Evolutionary conservation across 1,139 yeast species (phyloP).

Genomic region (Hemisphaericaspora lyxosophila): DNA sequence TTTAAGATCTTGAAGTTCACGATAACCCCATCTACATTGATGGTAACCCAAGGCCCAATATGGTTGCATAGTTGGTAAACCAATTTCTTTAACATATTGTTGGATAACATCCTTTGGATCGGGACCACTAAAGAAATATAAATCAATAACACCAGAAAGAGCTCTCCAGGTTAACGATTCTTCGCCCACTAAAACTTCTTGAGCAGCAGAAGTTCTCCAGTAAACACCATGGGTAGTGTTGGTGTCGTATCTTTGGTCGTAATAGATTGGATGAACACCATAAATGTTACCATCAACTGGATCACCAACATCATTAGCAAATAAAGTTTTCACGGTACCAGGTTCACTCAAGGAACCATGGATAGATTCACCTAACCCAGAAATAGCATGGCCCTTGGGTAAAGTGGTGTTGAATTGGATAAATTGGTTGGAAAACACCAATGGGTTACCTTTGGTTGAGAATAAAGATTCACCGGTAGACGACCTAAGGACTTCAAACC

Average conservation of each 20-base stretch:
- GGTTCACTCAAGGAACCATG: constrained; percentile 28
- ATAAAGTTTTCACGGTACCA: constrained; percentile 27
- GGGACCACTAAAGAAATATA: constrained; percentile 34
- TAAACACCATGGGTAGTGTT: constrained; percentile 24
- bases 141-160: constrained; percentile 28
- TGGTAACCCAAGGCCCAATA: constrained; percentile 27
- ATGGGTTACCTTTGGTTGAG: constrained; percentile 22
- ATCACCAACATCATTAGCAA: constrained; percentile 23
- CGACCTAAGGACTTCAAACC: constrained; percentile 25
- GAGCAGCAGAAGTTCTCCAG: constrained; percentile 25
- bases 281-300: constrained; percentile 25
- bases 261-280: constrained; percentile 25
- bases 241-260: constrained; percentile 21
- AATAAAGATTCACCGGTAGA: constrained; percentile 24
- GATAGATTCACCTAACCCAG: constrained; percentile 34
- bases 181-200: constrained; percentile 22
- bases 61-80: constrained; percentile 23
- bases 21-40: constrained; percentile 26
- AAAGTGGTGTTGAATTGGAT: constrained; percentile 28
- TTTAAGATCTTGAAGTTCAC: constrained; percentile 16
- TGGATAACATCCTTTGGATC: constrained; percentile 27
- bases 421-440: constrained; percentile 33
- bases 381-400: constrained; percentile 25
- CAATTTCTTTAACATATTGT: constrained; percentile 26
- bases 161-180: constrained; percentile 27